phyloP scores from a whole-genome alignment of 257 asterid species.

The Solanum paucissectum region DNA sequence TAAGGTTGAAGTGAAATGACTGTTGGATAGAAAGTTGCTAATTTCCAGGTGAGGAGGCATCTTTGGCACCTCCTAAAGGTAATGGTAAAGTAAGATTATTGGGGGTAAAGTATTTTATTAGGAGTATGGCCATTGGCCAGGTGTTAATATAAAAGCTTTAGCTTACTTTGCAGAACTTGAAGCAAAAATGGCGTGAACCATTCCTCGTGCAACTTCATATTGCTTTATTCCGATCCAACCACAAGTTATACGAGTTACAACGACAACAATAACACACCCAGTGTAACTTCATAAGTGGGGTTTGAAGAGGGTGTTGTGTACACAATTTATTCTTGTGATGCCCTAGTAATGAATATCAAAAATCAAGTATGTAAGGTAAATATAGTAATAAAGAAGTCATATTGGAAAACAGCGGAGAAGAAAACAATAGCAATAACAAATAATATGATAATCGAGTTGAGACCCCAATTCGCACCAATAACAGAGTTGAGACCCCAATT shows the following conservation, averaged over 20 bases:
- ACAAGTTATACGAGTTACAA: neutral
- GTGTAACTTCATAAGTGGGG: neutral
- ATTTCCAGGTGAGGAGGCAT: conserved; percentile 7
- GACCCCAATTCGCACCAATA: too few relatives aligned
- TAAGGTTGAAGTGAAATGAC: conserved; percentile 2
- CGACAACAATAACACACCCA: neutral
- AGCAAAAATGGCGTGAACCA: neutral
- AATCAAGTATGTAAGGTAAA: too few relatives aligned
- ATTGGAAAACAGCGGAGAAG: too few relatives aligned
- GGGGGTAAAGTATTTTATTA: neutral
- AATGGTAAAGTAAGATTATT: neutral
- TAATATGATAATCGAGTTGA: too few relatives aligned
- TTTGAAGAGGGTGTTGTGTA: too few relatives aligned
- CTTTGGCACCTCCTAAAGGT: conserved; percentile 9
- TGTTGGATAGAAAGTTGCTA: conserved; percentile 6
- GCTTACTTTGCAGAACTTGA: neutral
- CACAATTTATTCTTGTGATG: too few relatives aligned
- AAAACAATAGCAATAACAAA: too few relatives aligned
- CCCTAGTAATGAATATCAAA: too few relatives aligned
- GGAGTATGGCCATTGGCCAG: neutral
- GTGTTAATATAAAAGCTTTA: neutral
- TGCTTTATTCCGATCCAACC: neutral
- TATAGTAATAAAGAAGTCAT: too few relatives aligned
- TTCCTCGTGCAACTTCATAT: neutral
- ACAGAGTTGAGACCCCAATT: too few relatives aligned